Conservation (phyloP, 1,284 basidiomycete species). For the Ustilago nuda region DNA sequence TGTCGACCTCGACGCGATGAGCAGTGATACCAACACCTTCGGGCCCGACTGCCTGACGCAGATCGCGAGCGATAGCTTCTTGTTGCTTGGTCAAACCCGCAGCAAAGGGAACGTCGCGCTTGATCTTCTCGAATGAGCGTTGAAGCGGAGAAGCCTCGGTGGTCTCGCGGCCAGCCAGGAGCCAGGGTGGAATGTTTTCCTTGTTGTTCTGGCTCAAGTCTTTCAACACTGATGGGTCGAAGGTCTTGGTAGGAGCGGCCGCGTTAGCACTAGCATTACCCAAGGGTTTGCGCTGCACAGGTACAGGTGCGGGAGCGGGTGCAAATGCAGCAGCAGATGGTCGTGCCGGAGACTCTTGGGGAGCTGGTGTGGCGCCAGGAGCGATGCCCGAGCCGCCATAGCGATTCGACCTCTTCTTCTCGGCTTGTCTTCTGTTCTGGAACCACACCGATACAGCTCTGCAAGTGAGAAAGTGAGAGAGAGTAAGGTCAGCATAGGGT, state of each 20-base stretch:
- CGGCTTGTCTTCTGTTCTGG: slow-evolving; percentile 66
- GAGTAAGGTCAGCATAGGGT: slow-evolving; percentile 8
- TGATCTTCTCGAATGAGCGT: slow-evolving; percentile 27
- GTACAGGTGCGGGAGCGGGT: background rate
- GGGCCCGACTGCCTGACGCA: slow-evolving; percentile 38
- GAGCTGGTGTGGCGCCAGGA: slow-evolving; percentile 10
- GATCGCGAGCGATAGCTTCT: slow-evolving; percentile 22
- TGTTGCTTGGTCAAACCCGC: slow-evolving; percentile 8
- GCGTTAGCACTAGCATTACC: slow-evolving; percentile 31
- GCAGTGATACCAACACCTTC: slow-evolving; percentile 33
- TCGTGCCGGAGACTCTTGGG: slow-evolving; percentile 2
- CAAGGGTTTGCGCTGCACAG: slow-evolving; percentile 30
- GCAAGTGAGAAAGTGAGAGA: background rate
- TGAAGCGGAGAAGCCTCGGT: slow-evolving; percentile 1
- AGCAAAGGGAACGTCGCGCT: slow-evolving; percentile 24
- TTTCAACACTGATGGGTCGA: slow-evolving; percentile 24
- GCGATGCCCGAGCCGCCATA: slow-evolving; percentile 51
- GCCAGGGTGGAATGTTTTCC: slow-evolving; percentile 54
- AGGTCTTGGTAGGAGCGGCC: slow-evolving; percentile 8
- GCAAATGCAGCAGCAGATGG: slow-evolving; percentile 4
- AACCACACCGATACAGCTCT: slow-evolving; percentile 66
- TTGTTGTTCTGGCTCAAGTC: slow-evolving; percentile 48
- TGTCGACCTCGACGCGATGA: slow-evolving; percentile 15
- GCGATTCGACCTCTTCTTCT: slow-evolving; percentile 65
- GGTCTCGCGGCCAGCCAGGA: slow-evolving; percentile 10